These are phyloP conservation scores for Acanthamoeba castellanii DNA, from an alignment of 208 protist genomes.

Conservation along the genomic window DNA sequence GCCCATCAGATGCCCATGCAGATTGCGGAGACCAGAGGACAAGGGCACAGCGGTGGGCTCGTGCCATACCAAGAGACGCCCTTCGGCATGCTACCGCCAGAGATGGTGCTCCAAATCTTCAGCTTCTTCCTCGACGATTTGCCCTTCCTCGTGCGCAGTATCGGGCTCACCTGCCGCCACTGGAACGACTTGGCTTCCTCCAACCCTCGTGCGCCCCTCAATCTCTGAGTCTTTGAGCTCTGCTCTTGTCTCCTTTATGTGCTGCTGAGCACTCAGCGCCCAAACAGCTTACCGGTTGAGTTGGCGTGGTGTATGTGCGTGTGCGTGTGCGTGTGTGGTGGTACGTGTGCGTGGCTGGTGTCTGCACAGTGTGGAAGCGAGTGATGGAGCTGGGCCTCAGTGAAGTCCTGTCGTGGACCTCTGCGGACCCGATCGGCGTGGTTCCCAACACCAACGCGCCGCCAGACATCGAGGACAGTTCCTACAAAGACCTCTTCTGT, in stretches of 20 bases:
- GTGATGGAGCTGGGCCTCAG: background rate
- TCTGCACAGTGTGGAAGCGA: constrained; percentile 48
- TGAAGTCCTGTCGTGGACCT: constrained; percentile 19
- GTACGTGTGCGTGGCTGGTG: background rate
- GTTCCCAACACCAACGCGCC: background rate
- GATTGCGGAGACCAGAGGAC: background rate
- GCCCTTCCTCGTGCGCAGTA: constrained; percentile 46
- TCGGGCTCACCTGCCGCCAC: constrained; percentile 50
- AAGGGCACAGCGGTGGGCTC: background rate
- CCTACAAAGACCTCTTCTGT: constrained; percentile 32
- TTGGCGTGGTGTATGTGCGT: no score
- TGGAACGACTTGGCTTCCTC: constrained; percentile 2
- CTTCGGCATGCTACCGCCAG: background rate
- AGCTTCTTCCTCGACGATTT: constrained; percentile 32
- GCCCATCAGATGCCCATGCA: background rate
- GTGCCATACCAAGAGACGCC: constrained; percentile 11
- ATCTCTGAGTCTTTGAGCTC: background rate
- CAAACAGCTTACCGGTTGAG: background rate
- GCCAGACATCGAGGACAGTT: background rate
- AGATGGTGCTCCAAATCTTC: constrained; percentile 57
- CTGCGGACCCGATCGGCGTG: background rate
- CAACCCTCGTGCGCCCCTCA: background rate
- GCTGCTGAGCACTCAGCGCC: background rate
- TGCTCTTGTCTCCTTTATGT: background rate
- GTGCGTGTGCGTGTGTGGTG: no score